phyloP scores from a whole-genome alignment of 768 basidiomycete genomes.

The Rhodotorula diobovata region DNA sequence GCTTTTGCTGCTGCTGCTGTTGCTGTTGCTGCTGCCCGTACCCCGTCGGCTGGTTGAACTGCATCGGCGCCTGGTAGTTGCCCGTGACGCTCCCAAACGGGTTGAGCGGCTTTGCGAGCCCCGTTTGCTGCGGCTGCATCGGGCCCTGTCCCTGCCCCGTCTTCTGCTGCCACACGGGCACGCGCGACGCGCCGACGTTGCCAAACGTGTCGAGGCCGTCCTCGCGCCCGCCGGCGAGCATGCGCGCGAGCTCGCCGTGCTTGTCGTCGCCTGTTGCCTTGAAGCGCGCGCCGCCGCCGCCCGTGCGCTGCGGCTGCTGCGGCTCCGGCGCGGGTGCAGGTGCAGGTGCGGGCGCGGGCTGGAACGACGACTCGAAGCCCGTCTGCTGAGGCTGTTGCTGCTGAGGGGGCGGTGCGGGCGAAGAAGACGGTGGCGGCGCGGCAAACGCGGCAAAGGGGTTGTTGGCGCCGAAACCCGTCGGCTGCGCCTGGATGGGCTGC shows the following conservation, averaged over 20 bases:
- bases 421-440: slow-evolving; percentile 26
- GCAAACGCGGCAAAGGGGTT: slow-evolving; percentile 77
- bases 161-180: slow-evolving; percentile 37
- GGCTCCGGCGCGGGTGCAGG: slow-evolving; percentile 44
- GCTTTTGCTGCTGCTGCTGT: slow-evolving; percentile 24
- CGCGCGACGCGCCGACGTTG: slow-evolving; percentile 64
- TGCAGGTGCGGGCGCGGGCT: slow-evolving; percentile 40
- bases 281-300: slow-evolving; percentile 13
- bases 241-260: slow-evolving; percentile 65
- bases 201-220: slow-evolving; percentile 92
- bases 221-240: slow-evolving; percentile 75
- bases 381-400: slow-evolving; percentile 39
- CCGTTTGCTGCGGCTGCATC: slow-evolving; percentile 26
- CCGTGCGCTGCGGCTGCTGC: slow-evolving; percentile 16
- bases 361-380: slow-evolving; percentile 37
- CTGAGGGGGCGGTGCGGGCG: slow-evolving; percentile 33
- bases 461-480: slow-evolving; percentile 64
- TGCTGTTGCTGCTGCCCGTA: slow-evolving; percentile 24
- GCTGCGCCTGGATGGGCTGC: slow-evolving; percentile 48
- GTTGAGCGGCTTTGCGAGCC: slow-evolving; percentile 28
- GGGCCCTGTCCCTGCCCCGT: slow-evolving; percentile 24
- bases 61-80: slow-evolving; percentile 23
- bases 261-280: slow-evolving; percentile 57
- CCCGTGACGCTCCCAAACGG: slow-evolving; percentile 20
- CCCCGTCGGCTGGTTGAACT: slow-evolving; percentile 35